Evolutionary conservation across 1,284 basidiomycete species (phyloP), one percentile per base, ranked within the genome.

Genomic region (Fomitopsis betulina): DNA sequence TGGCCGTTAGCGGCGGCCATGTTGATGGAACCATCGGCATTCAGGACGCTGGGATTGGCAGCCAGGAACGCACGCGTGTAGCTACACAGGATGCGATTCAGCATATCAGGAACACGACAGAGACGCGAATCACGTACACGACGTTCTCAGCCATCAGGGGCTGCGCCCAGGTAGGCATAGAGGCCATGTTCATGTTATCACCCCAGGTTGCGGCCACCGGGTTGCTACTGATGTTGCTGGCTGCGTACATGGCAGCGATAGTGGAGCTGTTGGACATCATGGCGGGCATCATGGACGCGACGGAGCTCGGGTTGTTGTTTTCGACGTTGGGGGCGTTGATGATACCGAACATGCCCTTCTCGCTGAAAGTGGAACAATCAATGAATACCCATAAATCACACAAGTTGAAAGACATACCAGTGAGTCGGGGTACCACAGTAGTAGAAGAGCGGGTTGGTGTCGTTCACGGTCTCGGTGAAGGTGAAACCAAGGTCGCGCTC

Each of bases 301-400:
- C 76, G 43, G 84, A 84, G 15, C 76, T 70, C 58, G 58, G 58
- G 17, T 76, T 67, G 54, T 76, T 65, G 56, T 70, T 65, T 53
- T 69, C 67, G 33, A 75, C 75, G 65, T 73, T 81, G 15, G 82
- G 79, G 30, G 86, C 83, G 79, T 90, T 90, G 68, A 89, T 83
- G 74, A 89, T 82, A 75, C 87, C 88, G 71, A 89, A 91, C 88
- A 91, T 91, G 65, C 89, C 89, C 79, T 87, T 85, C 69, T 84
- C 73, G 68, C 69, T 66, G 35, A 52, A 54, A 13, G 37, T 6
- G 15, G 35, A 40, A 50, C 19, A 8, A 30, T 13, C 4, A 30
- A 47, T 53, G 25, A 60, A 40, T 30, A 15, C 40, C 30, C 51
- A n/a, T 1, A 19, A 32, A 32, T 23, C 23, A 9, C 25, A 13